Base-by-base conservation (phyloP, 1,284 basidiomycete species). In the Rhodofomes roseus region DNA sequence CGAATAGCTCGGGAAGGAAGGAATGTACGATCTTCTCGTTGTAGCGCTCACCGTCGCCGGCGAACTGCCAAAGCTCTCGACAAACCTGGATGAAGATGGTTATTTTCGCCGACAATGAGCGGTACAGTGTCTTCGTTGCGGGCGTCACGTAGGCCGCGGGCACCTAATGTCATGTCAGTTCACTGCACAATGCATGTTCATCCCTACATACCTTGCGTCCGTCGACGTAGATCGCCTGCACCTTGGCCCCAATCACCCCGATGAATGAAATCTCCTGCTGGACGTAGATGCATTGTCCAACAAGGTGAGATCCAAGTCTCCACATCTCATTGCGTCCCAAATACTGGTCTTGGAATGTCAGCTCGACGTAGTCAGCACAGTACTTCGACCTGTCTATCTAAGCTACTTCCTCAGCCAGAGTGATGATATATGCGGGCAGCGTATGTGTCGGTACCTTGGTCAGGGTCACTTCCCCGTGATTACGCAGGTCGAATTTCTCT, bases 31-130 rank as follows among this genome's bases (percentile, higher is more conserved):
- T 92, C 76, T 99, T 98, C 74, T 98, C 96, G 68, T 94, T 94
- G 75, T 93, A 97, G 2, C 95, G 85, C 73, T 96, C 94, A 22
- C 97, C 97, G 66, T 98, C 96, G 55, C 94, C 95, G 58, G 96
- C 88, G 72, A 99, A 99, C 66, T 97, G 92, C 94, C 95, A 99
- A 62, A 98, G 87, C 72, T 99, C 97, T 56, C 88, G 84, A 68
- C 94, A 96, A 16, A 99, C 89, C 79, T 98, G 96, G 56, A 99
- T 93, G 73, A 98, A 97, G 56, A 99, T 89, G 2, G 87, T 92
- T 43, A 91, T 86, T 73, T 93, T 95, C 40, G 96, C 94, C 4
- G 95, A 97, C 55, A 95, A 84, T 18, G 93, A 95, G 39, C 96
- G 84, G 68, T 92, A 98, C 54, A 98, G 88, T 20, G 91, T 79